A percentile compares a stretch with the other conserved stretches of the same genome.
These are phyloP conservation scores for Helenozyma baotianmanensis DNA, from an alignment of 805 yeast species.

Conservation along the genomic window DNA sequence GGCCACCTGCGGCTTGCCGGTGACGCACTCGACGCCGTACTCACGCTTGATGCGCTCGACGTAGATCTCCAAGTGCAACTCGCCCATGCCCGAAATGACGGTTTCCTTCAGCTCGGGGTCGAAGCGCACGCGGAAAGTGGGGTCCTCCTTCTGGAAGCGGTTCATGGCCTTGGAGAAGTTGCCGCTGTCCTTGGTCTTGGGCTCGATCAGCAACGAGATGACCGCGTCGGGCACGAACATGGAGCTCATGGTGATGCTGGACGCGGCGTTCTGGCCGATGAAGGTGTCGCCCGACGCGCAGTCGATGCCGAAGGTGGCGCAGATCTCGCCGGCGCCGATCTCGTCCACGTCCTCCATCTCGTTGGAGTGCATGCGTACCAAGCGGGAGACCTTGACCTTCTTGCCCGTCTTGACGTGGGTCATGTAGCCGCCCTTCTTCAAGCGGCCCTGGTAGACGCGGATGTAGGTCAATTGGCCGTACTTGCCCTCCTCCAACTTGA, in stretches of 20 bases:
- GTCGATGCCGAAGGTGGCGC: slow-evolving; percentile 98
- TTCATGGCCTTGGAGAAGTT: slow-evolving; percentile 96
- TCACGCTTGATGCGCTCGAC: slow-evolving; percentile 98
- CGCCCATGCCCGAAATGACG: slow-evolving; percentile 96
- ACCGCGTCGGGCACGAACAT: slow-evolving; percentile 99
- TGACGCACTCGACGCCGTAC: slow-evolving; percentile 89
- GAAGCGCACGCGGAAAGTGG: slow-evolving; percentile 90
- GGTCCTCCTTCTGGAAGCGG: slow-evolving; percentile 98
- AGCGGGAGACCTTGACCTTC: slow-evolving; percentile 85
- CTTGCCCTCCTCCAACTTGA: slow-evolving; percentile 96
- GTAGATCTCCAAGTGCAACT: slow-evolving; percentile 92
- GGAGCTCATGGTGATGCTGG: slow-evolving; percentile 86
- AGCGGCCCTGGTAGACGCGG: slow-evolving; percentile 93
- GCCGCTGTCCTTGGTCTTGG: slow-evolving; percentile 77
- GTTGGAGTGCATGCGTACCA: slow-evolving; percentile 97
- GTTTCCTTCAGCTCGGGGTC: slow-evolving; percentile 93
- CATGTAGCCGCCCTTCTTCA: slow-evolving; percentile 86
- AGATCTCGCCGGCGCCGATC: slow-evolving; percentile 96
- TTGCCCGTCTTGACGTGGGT: slow-evolving; percentile 89
- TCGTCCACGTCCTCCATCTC: slow-evolving; percentile 98
- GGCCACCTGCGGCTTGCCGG: slow-evolving; percentile 97
- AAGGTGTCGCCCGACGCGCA: slow-evolving; percentile 99
- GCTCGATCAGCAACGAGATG: slow-evolving; percentile 84
- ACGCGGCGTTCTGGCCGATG: slow-evolving; percentile 64
- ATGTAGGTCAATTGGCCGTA: slow-evolving; percentile 97